Base-by-base conservation (phyloP, 495 filamentous ascomycete species). In the Lophiostoma macrostomum region DNA sequence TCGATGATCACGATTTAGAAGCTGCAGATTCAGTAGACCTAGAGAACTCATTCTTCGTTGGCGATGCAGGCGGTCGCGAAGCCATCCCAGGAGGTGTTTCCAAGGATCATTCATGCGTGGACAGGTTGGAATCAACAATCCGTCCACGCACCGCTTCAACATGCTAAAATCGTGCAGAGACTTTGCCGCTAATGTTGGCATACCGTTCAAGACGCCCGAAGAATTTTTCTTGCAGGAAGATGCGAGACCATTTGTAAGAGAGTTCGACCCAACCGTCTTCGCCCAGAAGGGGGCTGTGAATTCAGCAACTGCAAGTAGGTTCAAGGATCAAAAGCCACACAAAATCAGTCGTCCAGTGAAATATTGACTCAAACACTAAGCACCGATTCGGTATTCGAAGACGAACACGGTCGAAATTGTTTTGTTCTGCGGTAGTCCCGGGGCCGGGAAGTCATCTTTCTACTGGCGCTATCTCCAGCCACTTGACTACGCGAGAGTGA, bases 361-460 rank as follows among this genome's bases (percentile, higher is more conserved):
- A 38, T 24, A 23, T 55, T 59, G 24, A 62, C 27, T n/a, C 35
- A 27, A 31, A 25, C 36, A 38, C 16, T 34, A 18, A 57, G 61
- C 58, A 31, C 58, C 59, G n/a, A 39, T 57, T 12, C 50, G 71
- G 1, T 87, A 91, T 56, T 70, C 77, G 35, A 87, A 82, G 71
- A 76, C 69, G 34, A 81, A 85, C 56, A 61, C 78, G 10, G 63
- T 83, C 47, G 91, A 96, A 44, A 74, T 96, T 13, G 77, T 97
- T 10, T 69, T 96, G 4, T 87, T 95, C 66, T 90, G 87, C 50
- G 93, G 93, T 6, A 87, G 86, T 32, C 93, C 93, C 0, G 90
- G 87, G 1, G 81, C 88, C 0, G 93, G 94, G 22, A 97, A 97
- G 65, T 91, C 86, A 19, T 90, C 88, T 0, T 96, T 95, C 57